A percentile compares a stretch with the other conserved stretches of the same genome.
Evolutionary conservation across 2,329 filamentous ascomycete species (phyloP).

Genomic region (Phaeoacremonium minimum): DNA sequence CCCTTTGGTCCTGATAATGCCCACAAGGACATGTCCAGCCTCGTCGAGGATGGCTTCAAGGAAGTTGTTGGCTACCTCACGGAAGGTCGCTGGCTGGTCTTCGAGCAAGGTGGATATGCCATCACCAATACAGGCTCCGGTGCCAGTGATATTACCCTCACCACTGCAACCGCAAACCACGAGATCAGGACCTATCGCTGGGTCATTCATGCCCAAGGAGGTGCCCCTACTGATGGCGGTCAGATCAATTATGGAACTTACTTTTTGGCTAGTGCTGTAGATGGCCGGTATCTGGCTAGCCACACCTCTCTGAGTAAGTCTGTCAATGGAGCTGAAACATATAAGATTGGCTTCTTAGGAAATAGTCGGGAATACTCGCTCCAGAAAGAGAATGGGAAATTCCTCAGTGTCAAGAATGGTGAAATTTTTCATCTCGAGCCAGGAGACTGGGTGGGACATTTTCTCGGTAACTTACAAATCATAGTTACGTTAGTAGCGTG

Average conservation of each 20-base stretch:
- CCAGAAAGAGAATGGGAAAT: no score
- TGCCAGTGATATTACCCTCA: constrained; percentile 13
- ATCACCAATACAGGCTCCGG: constrained; percentile 26
- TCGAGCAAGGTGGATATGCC: constrained; percentile 39
- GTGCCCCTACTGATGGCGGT: constrained; percentile 14
- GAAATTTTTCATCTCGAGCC: no score
- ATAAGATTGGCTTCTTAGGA: no score
- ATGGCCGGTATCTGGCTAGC: constrained; percentile 15
- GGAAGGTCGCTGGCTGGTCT: constrained; percentile 50
- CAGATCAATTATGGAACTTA: constrained; percentile 21
- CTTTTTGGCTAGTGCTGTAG: constrained; percentile 16
- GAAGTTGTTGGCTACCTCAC: constrained; percentile 44
- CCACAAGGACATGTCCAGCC: no score
- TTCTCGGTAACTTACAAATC: no score
- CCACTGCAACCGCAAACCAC: constrained; percentile 26
- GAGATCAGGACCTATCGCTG: constrained; percentile 38
- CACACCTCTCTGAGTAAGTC: constrained; percentile 12
- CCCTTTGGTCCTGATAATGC: no score
- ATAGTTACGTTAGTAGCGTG: no score
- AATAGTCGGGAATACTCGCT: no score
- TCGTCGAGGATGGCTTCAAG: constrained; percentile 54
- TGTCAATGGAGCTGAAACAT: no score
- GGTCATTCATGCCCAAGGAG: constrained; percentile 42
- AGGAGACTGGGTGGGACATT: no score
- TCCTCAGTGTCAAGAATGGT: no score